Base-by-base conservation (phyloP, 176 grass and related monocot genomes). In the Oryza coarctata region DNA sequence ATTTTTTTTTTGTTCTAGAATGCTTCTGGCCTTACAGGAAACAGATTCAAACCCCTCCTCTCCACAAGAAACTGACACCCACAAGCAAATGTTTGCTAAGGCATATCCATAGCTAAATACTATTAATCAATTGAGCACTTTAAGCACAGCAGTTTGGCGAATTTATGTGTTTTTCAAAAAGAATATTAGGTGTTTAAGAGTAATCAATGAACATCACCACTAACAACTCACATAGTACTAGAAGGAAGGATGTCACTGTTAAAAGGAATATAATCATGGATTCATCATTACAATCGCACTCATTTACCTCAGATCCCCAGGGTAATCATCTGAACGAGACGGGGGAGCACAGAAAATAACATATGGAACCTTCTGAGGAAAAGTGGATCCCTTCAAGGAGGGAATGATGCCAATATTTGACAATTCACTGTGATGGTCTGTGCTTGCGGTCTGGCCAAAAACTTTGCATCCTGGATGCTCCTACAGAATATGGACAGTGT, bases 341-440 rank as follows among this genome's bases (percentile, higher is more conserved):
- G 93, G 89, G 43, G 93, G 96, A 65, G 93, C 96, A 13, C 96
- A 95, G 88, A 95, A 98, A 84, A 98, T 92, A 65, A 91, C 83
- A 80, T 93, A 75, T 49, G 96, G 87, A 29, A 93, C 83, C 83
- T 95, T 95, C 62, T 93, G 45, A 76, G 84, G 22, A 76, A 84
- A 74, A 62, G 66, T 40, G 70, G 89, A 88, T 43, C 84, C 87
- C 77, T 79, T 93, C 68, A 95, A 65, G 49, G 79, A 83, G 75
- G 96, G 96, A 69, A 93, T 55, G 68, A 98, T 91, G 49, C 91
- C 93, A 50, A 95, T 45, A 75, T 90, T 18, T 23, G 65, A 76
- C 90, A 98, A 67, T 78, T 98, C 91, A 43, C 58, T 84, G 73
- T 98, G 96, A 86, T 98, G 96, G 76, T 93, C 87, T 64, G 69